Percentiles rank a stretch among this genome's conserved stretches.
phyloP scores from a whole-genome alignment of 2,329 filamentous ascomycete genomes.

The Ophiostoma tasmaniense region DNA sequence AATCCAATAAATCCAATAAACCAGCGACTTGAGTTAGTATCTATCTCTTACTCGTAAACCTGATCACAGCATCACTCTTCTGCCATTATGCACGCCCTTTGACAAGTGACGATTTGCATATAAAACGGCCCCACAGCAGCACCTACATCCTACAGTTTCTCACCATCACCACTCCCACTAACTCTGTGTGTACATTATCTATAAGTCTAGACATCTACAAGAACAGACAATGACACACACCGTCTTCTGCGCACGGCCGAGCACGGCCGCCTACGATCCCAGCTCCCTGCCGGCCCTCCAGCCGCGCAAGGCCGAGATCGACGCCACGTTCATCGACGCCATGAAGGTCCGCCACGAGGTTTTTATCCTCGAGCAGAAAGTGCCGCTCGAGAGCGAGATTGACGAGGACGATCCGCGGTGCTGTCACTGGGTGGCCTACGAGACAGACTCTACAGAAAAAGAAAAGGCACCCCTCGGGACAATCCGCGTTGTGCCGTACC shows the following conservation, averaged over 20 bases:
- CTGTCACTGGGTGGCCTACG: constrained; percentile 89
- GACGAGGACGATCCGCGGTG: constrained; percentile 71
- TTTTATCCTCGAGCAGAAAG: constrained; percentile 51
- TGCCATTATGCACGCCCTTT: not conserved
- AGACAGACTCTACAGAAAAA: not conserved
- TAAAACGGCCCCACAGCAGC: not conserved
- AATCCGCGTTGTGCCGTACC: constrained; percentile 73
- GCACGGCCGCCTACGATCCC: constrained; percentile 30
- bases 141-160: too few relatives aligned
- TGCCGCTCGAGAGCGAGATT: constrained; percentile 60
- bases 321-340: constrained; percentile 51
- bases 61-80: too few relatives aligned
- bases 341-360: constrained; percentile 55
- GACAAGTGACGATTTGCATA: not conserved
- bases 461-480: constrained; percentile 52
- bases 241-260: constrained; percentile 11
- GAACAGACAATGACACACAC: constrained; percentile 2
- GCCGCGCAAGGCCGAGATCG: constrained; percentile 39
- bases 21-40: too few relatives aligned
- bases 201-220: not conserved
- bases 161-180: not conserved
- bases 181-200: not conserved
- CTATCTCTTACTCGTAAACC: too few relatives aligned
- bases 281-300: constrained; percentile 26
- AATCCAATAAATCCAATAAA: too few relatives aligned